These are phyloP conservation scores for Eucalyptus decipiens DNA, from an alignment of 345 rosid species.

Conservation along the genomic window DNA sequence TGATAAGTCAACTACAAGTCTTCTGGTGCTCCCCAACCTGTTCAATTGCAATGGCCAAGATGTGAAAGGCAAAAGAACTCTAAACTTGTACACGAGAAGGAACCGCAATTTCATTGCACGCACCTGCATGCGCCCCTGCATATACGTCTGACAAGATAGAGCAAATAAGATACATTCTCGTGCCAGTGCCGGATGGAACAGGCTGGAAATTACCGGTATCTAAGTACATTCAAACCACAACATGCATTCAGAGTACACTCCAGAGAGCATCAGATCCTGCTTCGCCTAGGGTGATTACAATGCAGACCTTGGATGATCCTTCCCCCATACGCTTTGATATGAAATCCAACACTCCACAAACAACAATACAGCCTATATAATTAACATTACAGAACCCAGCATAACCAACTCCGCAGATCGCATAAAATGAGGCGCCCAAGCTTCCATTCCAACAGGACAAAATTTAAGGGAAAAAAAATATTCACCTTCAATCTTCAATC, in stretches of 20 bases:
- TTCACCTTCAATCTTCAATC: not conserved
- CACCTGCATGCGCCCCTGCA: not conserved
- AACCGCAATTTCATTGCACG: fast-evolving
- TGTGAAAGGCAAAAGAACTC: not conserved
- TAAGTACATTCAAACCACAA: not conserved
- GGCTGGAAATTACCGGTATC: not conserved
- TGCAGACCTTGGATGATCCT: not conserved
- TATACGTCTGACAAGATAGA: not conserved
- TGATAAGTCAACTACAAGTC: not conserved
- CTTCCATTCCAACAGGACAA: not conserved
- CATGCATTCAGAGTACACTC: not conserved
- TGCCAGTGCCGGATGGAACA: not conserved
- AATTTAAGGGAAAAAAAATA: not conserved
- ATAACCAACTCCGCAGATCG: not conserved
- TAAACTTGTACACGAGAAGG: not conserved
- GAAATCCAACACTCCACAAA: not conserved
- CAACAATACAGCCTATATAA: not conserved
- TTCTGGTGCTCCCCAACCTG: not conserved
- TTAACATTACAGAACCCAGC: not conserved
- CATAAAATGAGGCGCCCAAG: not conserved
- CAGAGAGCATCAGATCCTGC: fast-evolving
- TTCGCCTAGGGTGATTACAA: not conserved
- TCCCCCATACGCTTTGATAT: not conserved
- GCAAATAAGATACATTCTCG: not conserved
- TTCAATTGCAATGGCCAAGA: not conserved